Evolutionary conservation across 805 yeast genomes (phyloP), one percentile per base, ranked within the genome.

Genomic region (Tetrapisispora fleetii): DNA sequence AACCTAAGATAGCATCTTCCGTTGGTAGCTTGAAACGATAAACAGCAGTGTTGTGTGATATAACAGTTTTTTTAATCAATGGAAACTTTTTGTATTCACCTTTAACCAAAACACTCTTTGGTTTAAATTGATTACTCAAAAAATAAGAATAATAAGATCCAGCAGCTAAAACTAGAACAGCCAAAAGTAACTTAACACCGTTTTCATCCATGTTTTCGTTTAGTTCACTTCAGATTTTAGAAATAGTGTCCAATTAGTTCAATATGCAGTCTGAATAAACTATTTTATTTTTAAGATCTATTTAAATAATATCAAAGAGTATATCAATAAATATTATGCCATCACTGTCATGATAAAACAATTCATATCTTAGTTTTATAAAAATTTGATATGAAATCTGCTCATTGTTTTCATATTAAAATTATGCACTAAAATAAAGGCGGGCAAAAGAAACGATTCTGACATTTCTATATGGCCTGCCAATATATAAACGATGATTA

Each of bases 21-120:
- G 77, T 74, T 47, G 96, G 96, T 57, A 91, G 76, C 13, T 83
- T 86, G 62, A 91, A 88, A 62, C 90, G 78, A 70, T 87, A 86
- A 50, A 88, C 68, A 41, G 90, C 85, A 27, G 95, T 77, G 68
- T 90, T 88, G 65, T 85, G 91, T 38, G 85, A 75, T 22, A 91
- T 72, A 38, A 81, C 75, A 24, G 83, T 81, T 70, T 86, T 89
- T 63, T 81, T 79, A 57, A 83, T 77, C 62, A 90, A 72, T 51
- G 91, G 91, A 73, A 88, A 90, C 60, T 83, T 77, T 64, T 79
- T 81, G 71, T 83, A 88, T 47, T 75, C 74, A 53, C 78, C 83
- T 38, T 82, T 78, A 54, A 75, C 75, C 56, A 90, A 74, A 13
- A 82, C 84, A 30, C 78, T 46, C 22, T 48, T 33, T 18, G 42